Conservation (phyloP, 768 basidiomycete genomes). For the Rhodotorula kratochvilovae region DNA sequence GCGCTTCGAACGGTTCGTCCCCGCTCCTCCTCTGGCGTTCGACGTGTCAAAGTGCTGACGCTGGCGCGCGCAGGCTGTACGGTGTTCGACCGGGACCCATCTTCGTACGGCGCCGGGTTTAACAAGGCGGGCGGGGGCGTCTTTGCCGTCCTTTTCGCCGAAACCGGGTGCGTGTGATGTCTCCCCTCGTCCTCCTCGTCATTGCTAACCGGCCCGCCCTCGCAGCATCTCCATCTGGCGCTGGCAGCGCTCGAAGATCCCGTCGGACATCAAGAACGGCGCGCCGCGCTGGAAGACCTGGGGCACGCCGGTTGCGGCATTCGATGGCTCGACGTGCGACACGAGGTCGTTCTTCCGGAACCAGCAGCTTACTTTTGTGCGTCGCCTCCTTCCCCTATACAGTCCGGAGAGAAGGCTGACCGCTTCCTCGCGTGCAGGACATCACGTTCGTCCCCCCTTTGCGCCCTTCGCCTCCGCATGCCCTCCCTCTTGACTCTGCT, state of each 20-base stretch:
- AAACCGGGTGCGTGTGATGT: constrained; percentile 47
- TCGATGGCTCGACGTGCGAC: constrained; percentile 49
- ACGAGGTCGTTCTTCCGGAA: constrained; percentile 47
- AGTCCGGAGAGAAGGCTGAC: neutral
- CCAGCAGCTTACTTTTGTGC: neutral
- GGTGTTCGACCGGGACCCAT: constrained; percentile 46
- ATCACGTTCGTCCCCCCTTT: constrained; percentile 18
- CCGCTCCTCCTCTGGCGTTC: neutral
- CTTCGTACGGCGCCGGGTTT: constrained; percentile 52
- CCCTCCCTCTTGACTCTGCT: too few relatives aligned
- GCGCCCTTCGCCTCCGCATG: neutral
- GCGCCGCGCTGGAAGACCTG: constrained; percentile 51
- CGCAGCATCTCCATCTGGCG: constrained; percentile 54
- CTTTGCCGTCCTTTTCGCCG: constrained; percentile 38
- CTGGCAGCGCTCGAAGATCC: constrained; percentile 48
- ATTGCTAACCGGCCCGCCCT: neutral
- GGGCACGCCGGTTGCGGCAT: constrained; percentile 51
- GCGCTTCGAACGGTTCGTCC: neutral
- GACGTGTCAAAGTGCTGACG: constrained; percentile 43
- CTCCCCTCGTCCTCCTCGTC: constrained; percentile 33
- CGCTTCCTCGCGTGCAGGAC: neutral
- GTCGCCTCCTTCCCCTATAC: neutral
- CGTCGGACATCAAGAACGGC: constrained; percentile 30
- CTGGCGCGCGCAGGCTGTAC: constrained; percentile 49
- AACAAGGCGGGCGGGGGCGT: constrained; percentile 54